Conservation (phyloP, 257 asterid species). For the Nemophila menziesii region DNA sequence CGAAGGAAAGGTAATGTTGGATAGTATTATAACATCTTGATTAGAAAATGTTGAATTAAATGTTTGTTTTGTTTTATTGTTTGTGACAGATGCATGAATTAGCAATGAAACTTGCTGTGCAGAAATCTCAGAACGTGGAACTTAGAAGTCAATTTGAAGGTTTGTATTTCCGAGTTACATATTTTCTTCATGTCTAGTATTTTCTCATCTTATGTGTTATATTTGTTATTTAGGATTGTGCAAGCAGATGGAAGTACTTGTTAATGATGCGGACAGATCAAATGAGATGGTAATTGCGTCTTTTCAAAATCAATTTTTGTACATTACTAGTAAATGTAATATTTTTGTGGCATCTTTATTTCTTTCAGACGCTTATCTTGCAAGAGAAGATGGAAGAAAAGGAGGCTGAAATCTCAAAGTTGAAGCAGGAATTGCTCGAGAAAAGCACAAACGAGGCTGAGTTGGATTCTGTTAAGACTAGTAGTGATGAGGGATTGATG, state of each 20-base stretch:
- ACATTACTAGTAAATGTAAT: too few relatives aligned
- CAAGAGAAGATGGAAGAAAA: constrained; percentile 72
- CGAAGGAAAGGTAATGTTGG: constrained; percentile 79
- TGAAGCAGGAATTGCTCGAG: constrained; percentile 34
- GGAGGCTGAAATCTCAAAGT: constrained; percentile 45
- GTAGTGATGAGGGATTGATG: constrained; percentile 19
- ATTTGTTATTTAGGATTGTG: constrained; percentile 44
- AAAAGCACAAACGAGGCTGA: constrained; percentile 20
- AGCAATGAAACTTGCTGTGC: constrained; percentile 67
- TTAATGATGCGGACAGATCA: constrained; percentile 70
- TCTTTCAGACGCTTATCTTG: constrained; percentile 51
- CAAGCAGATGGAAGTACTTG: constrained; percentile 67
- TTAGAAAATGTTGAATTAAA: not conserved
- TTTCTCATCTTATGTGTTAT: too few relatives aligned
- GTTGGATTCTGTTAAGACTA: constrained; percentile 15
- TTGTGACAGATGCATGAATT: constrained; percentile 69
- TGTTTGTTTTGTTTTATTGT: constrained; percentile 6
- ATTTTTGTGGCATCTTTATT: not conserved
- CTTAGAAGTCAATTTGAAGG: constrained; percentile 80
- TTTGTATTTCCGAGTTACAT: too few relatives aligned
- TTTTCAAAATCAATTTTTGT: too few relatives aligned
- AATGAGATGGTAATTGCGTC: constrained; percentile 59
- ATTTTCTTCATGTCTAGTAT: too few relatives aligned
- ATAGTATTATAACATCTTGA: not conserved
- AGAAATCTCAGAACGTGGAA: constrained; percentile 74